Conservation (phyloP, 2,329 filamentous ascomycete species). For the Rutstroemia sp. region DNA sequence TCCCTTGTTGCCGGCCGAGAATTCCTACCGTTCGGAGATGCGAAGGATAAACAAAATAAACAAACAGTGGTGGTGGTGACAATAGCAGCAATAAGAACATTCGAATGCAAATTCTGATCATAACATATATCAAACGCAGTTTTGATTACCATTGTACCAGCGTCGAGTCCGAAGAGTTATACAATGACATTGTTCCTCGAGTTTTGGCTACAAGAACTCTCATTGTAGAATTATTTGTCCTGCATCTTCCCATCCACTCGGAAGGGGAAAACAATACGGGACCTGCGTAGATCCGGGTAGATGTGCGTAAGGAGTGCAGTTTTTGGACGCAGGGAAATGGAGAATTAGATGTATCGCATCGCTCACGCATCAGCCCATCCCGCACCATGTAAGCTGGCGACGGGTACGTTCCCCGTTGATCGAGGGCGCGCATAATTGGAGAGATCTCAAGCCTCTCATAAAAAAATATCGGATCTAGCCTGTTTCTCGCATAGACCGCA, state of each 20-base stretch:
- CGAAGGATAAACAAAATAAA: background rate
- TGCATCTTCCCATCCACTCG: conserved; percentile 1
- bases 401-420: background rate
- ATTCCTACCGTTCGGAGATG: background rate
- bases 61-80: background rate
- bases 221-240: background rate
- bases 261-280: background rate
- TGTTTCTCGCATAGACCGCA: background rate
- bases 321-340: background rate
- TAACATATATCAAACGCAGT: too few species aligned
- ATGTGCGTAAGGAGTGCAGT: background rate
- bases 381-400: background rate
- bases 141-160: too few species aligned
- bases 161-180: too few species aligned
- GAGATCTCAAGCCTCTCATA: background rate
- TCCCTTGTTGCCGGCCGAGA: conserved; percentile 1
- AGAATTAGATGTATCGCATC: background rate
- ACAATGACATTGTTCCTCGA: too few species aligned
- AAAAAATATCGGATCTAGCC: too few species aligned
- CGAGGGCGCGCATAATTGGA: background rate
- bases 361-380: background rate
- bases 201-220: background rate
- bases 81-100: too few species aligned
- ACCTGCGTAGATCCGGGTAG: background rate
- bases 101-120: too few species aligned